Evolutionary conservation across 2,329 filamentous ascomycete species (phyloP), one percentile per base, ranked within the genome.

Genomic region (Boeremia exigua): DNA sequence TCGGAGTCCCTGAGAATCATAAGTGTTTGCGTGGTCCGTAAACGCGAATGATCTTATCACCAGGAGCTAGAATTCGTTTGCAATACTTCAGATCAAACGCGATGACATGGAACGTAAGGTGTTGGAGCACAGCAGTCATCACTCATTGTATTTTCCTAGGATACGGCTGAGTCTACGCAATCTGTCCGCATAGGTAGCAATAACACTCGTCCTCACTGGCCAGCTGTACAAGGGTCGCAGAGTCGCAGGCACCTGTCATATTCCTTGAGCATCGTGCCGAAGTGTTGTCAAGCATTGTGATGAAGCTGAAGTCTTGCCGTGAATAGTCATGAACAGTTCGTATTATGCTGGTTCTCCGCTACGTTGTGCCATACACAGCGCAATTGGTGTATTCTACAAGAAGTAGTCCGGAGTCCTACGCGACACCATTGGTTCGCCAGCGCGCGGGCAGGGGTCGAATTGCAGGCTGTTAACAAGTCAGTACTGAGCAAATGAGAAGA

Each of bases 401-500:
- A 99, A 99, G 84, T 99, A 99, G 79, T 99, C 94, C 53, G 94
- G 94, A 62, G 95, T 99, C 83, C 95, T 89, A 75, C 80, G 78
- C 40, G 95, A 98, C 63, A 99, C 95, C 95, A 98, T 98, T 23
- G 95, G 95, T 78, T 99, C 95, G 69, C 95, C 95, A 66, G 95
- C 94, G 78, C 95, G 88, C 54, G 95, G 95, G 84, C 95, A 98
- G 51, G 95, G 95, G 75, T 99, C 95, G 78, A 98, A 99, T 88
- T 99, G 95, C 79, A 99, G 82, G 89, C 95, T 99, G 71, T 56
- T 27, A n/a, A 30, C 23, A 25, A 44, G 64, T 75, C 56, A 76
- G 69, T 58, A 42, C 29, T 6, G n/a, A 27, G 12, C 11, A 28
- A 17, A 15, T 6, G 15, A 6, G 10, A 38, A 7, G n/a, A 15